Base-by-base conservation (phyloP, 2,329 filamentous ascomycete species). In the Hypoxylon sp. region DNA sequence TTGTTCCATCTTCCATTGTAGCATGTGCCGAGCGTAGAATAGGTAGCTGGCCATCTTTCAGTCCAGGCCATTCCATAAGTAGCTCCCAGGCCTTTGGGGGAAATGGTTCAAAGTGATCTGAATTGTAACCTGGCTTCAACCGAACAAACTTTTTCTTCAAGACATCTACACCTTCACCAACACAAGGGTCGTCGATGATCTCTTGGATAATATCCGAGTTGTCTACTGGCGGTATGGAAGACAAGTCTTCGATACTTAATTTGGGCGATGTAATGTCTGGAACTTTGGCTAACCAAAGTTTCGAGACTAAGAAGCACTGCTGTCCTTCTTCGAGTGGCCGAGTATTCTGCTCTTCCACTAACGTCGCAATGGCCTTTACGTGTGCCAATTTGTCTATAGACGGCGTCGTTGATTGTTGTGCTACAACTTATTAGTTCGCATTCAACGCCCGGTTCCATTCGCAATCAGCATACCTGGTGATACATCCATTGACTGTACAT, bases 41-140 rank as follows among this genome's bases (percentile, higher is more conserved):
- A 48, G 92, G 86, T 7, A 89, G 83, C 58, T 93, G 91, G 34
- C 88, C 89, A 14, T 89, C 82, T 63, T 87, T 89, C 61, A 95
- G 76, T 11, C 93, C 93, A 75, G 98, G 97, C 93, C 93, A 97
- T 52, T 89, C 86, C 66, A 92, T 81, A 21, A 98, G 87, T 68
- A 94, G 81, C 57, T 93, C 87, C 93, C 94, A 98, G 3, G 93
- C 94, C 62, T 91, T 87, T 67, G 89, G 83, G 1, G 94, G 91
- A 51, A 98, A 87, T 30, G 96, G 83, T 74, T 93, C 89, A 73
- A 93, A 95, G 59, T 93, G 88, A 34, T 92, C 89, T n/a, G 84
- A 82, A 49, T 90, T 85, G 49, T 90, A 81, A 14, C 90, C 93
- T 1, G 87, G 87, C 72, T 90, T 91, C 48, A 98, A 84, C 2